Conservation (phyloP, 2,329 filamentous ascomycete genomes). For the Neofusicoccum kwambonambiense region DNA sequence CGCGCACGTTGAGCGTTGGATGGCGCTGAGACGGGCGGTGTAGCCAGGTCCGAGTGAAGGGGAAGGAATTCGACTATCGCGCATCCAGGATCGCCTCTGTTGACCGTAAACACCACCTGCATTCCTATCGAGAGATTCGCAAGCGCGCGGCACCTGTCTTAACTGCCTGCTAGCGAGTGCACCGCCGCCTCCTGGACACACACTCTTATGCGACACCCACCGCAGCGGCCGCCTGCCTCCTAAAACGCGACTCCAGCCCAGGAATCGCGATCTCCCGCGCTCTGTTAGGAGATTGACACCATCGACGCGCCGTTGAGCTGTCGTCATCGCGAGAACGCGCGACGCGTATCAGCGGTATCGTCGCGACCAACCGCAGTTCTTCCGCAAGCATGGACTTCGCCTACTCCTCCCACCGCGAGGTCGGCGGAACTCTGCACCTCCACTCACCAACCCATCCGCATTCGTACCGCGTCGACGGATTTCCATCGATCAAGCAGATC, state of each 20-base stretch:
- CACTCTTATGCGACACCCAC: conserved; percentile 14
- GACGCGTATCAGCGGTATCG: conserved; percentile 14
- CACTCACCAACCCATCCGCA: conserved; percentile 73
- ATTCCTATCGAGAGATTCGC: conserved; percentile 15
- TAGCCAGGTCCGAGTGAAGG: conserved; percentile 15
- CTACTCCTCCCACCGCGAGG: conserved; percentile 51
- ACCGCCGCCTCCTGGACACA: conserved; percentile 14
- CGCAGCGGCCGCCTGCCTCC: background rate
- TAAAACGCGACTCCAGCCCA: conserved; percentile 14
- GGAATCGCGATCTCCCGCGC: conserved; percentile 1
- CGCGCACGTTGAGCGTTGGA: conserved; percentile 16
- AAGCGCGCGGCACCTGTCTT: conserved; percentile 18
- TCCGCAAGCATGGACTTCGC: conserved; percentile 46
- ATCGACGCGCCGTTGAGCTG: background rate
- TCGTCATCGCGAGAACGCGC: conserved; percentile 16
- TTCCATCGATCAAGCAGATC: conserved; percentile 76
- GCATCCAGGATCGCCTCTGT: conserved; percentile 11
- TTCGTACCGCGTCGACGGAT: conserved; percentile 77
- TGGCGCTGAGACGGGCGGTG: conserved; percentile 18
- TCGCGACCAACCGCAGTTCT: conserved; percentile 16
- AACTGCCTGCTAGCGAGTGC: conserved; percentile 16
- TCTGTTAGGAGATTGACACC: conserved; percentile 14
- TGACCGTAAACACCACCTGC: conserved; percentile 17
- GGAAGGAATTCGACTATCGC: conserved; percentile 19
- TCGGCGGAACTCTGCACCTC: conserved; percentile 77